Evolutionary conservation across 148 eudicot genomes (phyloP).

Genomic region (Arctostaphylos glauca): DNA sequence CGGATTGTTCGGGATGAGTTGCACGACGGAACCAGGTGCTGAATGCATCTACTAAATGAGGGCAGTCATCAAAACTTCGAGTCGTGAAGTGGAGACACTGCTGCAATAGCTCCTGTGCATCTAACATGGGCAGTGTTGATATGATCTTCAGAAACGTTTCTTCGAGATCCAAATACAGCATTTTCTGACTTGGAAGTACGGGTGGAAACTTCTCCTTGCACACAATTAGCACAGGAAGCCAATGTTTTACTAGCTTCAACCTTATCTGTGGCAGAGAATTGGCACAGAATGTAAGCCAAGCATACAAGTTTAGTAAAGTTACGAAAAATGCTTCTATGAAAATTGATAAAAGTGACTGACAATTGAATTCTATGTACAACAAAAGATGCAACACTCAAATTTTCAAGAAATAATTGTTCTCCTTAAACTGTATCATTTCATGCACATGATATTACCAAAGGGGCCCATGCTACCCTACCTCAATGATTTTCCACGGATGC

Average conservation of each 20-base stretch:
- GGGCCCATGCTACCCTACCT: no score
- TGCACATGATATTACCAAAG: no score
- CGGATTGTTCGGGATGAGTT: constrained; percentile 29
- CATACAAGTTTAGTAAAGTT: neutral
- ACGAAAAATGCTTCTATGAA: neutral
- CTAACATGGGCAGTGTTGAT: constrained; percentile 75
- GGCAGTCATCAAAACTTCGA: constrained; percentile 73
- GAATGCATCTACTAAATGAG: constrained; percentile 72
- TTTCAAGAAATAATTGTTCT: neutral
- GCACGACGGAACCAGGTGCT: constrained; percentile 91
- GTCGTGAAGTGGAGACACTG: constrained; percentile 89
- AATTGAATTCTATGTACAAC: neutral
- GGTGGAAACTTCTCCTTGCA: constrained; percentile 70
- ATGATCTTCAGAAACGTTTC: constrained; percentile 70
- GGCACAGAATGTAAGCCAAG: neutral
- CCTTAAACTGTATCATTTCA: neutral
- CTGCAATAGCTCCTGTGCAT: constrained; percentile 70
- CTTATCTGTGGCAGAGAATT: constrained; percentile 57
- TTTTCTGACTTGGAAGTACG: constrained; percentile 43
- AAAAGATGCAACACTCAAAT: neutral
- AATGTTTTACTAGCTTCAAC: constrained; percentile 73
- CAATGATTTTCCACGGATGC: neutral
- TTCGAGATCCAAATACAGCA: constrained; percentile 65
- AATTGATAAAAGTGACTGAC: neutral
- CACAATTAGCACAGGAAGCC: constrained; percentile 84